Base-by-base conservation (phyloP, 768 basidiomycete species). In the Porphyrellus cyaneotinctus region DNA sequence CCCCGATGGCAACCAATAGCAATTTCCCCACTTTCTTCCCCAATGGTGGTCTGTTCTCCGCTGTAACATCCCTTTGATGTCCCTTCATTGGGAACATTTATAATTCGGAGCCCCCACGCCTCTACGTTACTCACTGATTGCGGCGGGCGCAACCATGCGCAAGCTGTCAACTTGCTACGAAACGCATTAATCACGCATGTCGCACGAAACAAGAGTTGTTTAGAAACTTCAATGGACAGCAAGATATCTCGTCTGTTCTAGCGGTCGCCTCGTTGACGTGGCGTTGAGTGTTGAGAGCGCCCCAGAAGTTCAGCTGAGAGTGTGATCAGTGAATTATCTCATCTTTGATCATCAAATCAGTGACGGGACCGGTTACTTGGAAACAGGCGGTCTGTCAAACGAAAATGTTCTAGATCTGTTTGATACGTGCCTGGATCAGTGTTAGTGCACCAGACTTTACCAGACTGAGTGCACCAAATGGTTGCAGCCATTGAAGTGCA, bases 1-100 rank as follows among this genome's bases (percentile, higher is more conserved):
- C 26, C 20, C 51, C 38, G 42, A 30, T 33, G 20, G 7, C 26
- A 28, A 28, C 61, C 61, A 60, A 54, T 63, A 17, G 61, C 54
- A 46, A 33, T 48, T 51, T 58, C 33, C 11, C 18, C 18, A 41
- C 17, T 41, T 22, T 4, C 43, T 43, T 30, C 20, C 11, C 22
- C 37, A 31, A n/a, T n/a, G 3, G n/a, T 22, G 28, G 32, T 22
- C 20, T 9, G 20, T 30, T 48, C 45, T 28, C 45, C 46, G 17
- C 32, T n/a, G n/a, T n/a, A n/a, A n/a, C n/a, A n/a, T n/a, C n/a
- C n/a, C n/a, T n/a, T n/a, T n/a, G n/a, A 28, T 28, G 26, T 28
- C 26, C 26, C 26, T 28, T 28, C 26, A 9, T 9, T 28, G 26
- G 26, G 26, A 28, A 28, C 26, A 28, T 28, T 9, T 28, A 4